These are phyloP conservation scores for Zoysia pacifica DNA, from an alignment of 176 grass and related monocot genomes.

Conservation along the genomic window DNA sequence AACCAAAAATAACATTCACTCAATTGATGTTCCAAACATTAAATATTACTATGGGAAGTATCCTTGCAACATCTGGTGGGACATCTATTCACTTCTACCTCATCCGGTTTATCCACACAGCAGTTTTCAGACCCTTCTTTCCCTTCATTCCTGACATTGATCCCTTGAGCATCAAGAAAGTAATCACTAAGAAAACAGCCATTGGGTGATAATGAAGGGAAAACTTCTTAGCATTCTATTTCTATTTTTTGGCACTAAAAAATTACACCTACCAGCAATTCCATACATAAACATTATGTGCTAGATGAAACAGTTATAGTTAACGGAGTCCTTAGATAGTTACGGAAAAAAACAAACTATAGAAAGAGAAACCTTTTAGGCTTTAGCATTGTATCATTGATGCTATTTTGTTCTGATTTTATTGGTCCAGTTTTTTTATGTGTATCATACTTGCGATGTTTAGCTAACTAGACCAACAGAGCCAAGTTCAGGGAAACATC, in stretches of 20 bases:
- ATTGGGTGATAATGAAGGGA: constrained; percentile 16
- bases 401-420: constrained; percentile 1
- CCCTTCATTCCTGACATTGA: constrained; percentile 52
- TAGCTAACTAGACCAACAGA: constrained; percentile 16
- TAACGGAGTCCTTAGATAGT: too few relatives aligned
- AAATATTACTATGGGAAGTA: constrained; percentile 37
- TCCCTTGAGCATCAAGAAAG: constrained; percentile 47
- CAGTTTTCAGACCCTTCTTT: constrained; percentile 38
- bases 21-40: constrained; percentile 21
- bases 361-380: not conserved
- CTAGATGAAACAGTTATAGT: not conserved
- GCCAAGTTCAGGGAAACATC: constrained; percentile 20
- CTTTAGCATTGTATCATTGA: constrained; percentile 4
- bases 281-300: not conserved
- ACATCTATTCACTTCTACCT: constrained; percentile 36
- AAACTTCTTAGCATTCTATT: not conserved
- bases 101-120: constrained; percentile 37
- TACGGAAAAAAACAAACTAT: not conserved
- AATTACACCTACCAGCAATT: not conserved
- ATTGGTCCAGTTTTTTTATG: not conserved
- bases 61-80: constrained; percentile 40
- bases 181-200: constrained; percentile 4
- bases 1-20: not conserved
- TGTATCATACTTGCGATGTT: constrained; percentile 12
- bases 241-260: constrained; percentile 13